Evolutionary conservation across 768 basidiomycete species (phyloP), one percentile per base, ranked within the genome.

Genomic region (Clitopilus passeckerianus): DNA sequence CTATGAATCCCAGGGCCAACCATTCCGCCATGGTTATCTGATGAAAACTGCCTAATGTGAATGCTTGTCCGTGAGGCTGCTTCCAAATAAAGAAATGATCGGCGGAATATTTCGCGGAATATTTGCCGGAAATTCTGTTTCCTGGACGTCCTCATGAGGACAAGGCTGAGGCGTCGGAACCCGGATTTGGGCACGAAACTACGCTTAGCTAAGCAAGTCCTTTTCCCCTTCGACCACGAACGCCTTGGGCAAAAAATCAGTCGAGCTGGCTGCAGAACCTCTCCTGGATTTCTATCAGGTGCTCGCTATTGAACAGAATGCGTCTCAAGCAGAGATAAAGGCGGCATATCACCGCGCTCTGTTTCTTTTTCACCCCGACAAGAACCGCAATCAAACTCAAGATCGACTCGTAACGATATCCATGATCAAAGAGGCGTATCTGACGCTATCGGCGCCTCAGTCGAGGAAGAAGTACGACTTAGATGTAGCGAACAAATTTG

Each of bases 261-360:
- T 18, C 46, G 46, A 50, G 20, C 46, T 50, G 46, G 46, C 46
- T 23, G 22, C 16, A 18, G 46, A 50, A 7, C 6, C 46, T 23
- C 43, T 56, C n/a, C 53, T 70, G 59, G 77, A 90, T 73, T 87
- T 81, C 66, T 93, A 92, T 71, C 68, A 70, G 22, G 65, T 90
- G 44, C 83, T 93, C 59, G 71, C 75, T 8, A 62, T 90, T 52
- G 61, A 80, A 2, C 76, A 68, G 30, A 69, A 82, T 67, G 85
- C 86, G 16, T 75, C 83, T 1, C 50, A 68, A 5, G 65, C 71
- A 22, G 82, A 90, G 55, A 79, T 93, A 69, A 93, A 90, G 71
- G 64, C 72, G 10, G 90, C 77, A 18, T 91, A 91, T 68, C 90
- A 85, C 65, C 81, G 79, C 30, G 79, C 80, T 8, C 82, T 93